Percentiles rank a stretch among this genome's conserved stretches.
These are phyloP conservation scores for Globisporangium spinosum DNA, from an alignment of 352 stramenopile species.

Conservation along the genomic window DNA sequence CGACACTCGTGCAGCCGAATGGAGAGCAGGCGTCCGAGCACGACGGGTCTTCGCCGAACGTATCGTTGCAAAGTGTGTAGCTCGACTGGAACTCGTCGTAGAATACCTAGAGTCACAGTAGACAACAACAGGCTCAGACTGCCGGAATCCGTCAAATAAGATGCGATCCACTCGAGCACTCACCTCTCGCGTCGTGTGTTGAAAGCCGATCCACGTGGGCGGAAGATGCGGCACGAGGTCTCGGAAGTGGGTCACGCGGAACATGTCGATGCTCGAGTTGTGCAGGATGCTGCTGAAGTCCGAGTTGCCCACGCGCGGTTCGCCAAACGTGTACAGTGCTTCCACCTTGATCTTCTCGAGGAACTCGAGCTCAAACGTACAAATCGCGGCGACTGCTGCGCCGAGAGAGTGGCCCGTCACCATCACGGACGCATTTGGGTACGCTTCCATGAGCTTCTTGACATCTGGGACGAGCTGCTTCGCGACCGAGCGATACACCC, in stretches of 20 bases:
- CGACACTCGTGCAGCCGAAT: constrained; percentile 75
- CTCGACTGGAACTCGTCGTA: constrained; percentile 74
- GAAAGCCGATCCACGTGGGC: constrained; percentile 69
- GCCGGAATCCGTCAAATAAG: no score
- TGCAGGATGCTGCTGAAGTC: constrained; percentile 57
- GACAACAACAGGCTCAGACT: background rate
- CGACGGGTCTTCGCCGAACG: constrained; percentile 54
- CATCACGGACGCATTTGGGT: constrained; percentile 49
- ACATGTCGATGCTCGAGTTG: constrained; percentile 55
- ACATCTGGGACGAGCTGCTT: constrained; percentile 42
- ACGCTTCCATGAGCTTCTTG: constrained; percentile 23
- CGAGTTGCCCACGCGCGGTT: constrained; percentile 69
- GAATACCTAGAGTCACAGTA: constrained; percentile 46
- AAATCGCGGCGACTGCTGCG: constrained; percentile 65
- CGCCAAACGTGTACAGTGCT: constrained; percentile 70
- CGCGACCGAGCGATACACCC: constrained; percentile 66
- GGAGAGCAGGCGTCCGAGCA: constrained; percentile 74
- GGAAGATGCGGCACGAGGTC: constrained; percentile 78
- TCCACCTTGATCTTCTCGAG: constrained; percentile 53
- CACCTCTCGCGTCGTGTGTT: constrained; percentile 74
- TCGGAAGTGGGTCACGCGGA: constrained; percentile 72
- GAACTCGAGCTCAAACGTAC: constrained; percentile 67
- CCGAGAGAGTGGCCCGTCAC: constrained; percentile 77
- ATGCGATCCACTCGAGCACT: background rate
- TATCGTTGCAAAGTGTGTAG: constrained; percentile 55